Base-by-base conservation (phyloP, 352 stramenopile species). In the Pythium volutum region DNA sequence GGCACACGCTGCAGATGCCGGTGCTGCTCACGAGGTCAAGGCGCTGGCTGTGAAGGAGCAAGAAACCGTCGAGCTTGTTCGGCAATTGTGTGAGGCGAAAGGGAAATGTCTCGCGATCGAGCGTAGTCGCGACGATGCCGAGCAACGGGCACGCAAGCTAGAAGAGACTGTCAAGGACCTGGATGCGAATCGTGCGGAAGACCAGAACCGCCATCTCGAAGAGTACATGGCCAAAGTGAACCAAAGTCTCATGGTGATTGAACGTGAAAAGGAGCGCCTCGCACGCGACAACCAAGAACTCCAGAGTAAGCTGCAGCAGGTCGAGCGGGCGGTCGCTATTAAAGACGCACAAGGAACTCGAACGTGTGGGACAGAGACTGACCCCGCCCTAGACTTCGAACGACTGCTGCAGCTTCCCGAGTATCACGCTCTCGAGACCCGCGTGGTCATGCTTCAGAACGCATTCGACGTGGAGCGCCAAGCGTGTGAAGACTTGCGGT, bases 21-120 rank as follows among this genome's bases (percentile, higher is more conserved):
- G 7, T 12, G 33, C 33, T 7, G 33, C 7, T 38, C 33, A 38
- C 7, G 12, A 46, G 63, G 52, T 15, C 59, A 23, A 77, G 14
- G 29, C 81, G 25, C 47, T 71, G 0, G 69, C 61, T 1, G 55
- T 60, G 16, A 38, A 69, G 36, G 74, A 88, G 43, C 53, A 76
- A 33, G 78, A 85, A 50, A 88, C 76, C 20, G 49, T 75, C 3
- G 43, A 69, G 4, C 68, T 88, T 11, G 48, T 84, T 41, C 74
- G 78, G 25, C 76, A 77, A 34, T 53, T 88, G 3, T 76, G 66
- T 22, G 60, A 61, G 8, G 68, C 75, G 2, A 80, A 77, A 42
- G 66, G 75, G 23, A 71, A 72, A 42, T 73, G 54, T 27, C 68
- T 64, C 6, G 10, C 56, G 31, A 26, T 49, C 0, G 56, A 56